These are phyloP conservation scores for Melampsora larici-populina DNA, from an alignment of 1,284 basidiomycete genomes.

Conservation along the genomic window DNA sequence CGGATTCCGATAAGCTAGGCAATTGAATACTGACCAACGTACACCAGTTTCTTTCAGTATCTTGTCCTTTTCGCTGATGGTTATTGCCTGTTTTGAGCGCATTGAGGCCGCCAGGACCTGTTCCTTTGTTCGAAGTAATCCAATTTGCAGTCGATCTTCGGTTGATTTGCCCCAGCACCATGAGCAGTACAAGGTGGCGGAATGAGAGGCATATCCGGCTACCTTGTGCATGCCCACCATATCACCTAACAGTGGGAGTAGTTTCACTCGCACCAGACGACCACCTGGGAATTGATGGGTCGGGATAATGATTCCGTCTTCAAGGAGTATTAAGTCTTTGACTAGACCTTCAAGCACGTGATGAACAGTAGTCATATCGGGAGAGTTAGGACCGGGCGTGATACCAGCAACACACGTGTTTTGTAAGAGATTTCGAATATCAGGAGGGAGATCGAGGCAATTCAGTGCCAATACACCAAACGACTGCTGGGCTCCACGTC, in stretches of 20 bases:
- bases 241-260: conserved; percentile 18
- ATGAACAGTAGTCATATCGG: neutral
- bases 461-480: conserved; percentile 13
- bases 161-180: neutral
- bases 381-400: neutral
- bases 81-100: neutral
- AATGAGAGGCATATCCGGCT: conserved; percentile 17
- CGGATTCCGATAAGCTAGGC: conserved; percentile 14
- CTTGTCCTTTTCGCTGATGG: neutral
- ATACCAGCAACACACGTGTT: conserved; percentile 19
- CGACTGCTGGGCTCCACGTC: neutral
- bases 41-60: neutral
- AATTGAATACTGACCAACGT: conserved; percentile 18
- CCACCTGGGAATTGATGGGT: conserved; percentile 3
- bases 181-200: conserved; percentile 5
- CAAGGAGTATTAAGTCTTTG: neutral
- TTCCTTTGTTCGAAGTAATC: neutral
- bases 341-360: neutral
- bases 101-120: neutral
- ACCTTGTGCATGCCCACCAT: conserved; percentile 30
- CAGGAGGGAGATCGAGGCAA: conserved; percentile 19
- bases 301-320: neutral
- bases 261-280: neutral
- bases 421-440: neutral
- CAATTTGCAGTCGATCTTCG: neutral